Percentiles rank a stretch among this genome's conserved stretches.
Evolutionary conservation across 306 rosid genomes (phyloP).

Genomic region (Medicago arabica): DNA sequence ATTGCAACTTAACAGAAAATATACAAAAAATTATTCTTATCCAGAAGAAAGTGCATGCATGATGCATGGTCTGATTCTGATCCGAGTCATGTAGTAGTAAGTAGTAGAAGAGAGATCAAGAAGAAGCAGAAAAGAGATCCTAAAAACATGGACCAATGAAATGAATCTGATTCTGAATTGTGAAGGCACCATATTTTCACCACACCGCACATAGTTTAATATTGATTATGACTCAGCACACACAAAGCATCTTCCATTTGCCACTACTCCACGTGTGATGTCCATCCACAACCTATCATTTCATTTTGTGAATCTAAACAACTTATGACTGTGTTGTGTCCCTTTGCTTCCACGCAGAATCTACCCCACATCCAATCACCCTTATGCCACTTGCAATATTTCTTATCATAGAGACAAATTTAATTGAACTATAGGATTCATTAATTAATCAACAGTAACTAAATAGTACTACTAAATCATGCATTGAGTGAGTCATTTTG

Average conservation of each 20-base stretch:
- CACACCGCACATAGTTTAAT: constrained; percentile 7
- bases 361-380: constrained; percentile 23
- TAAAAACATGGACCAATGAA: constrained; percentile 35
- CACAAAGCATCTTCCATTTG: constrained; percentile 32
- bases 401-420: background rate
- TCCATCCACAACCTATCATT: constrained; percentile 51
- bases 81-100: constrained; percentile 24
- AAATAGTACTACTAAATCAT: background rate
- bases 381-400: constrained; percentile 24
- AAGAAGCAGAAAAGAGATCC: constrained; percentile 26
- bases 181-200: constrained; percentile 14
- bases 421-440: background rate
- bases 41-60: constrained; percentile 1
- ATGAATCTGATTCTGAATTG: constrained; percentile 18
- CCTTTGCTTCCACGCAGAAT: constrained; percentile 7
- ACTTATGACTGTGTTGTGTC: background rate
- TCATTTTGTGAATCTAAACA: constrained; percentile 16
- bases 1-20: background rate
- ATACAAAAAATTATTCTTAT: background rate
- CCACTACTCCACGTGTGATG: constrained; percentile 33
- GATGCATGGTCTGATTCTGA: constrained; percentile 25
- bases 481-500: constrained; percentile 25
- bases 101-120: background rate
- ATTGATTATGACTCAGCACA: constrained; percentile 51
- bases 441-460: background rate